Evolutionary conservation across 805 yeast genomes (phyloP), one percentile per base, ranked within the genome.

Genomic region (Candida palmyrensis): DNA sequence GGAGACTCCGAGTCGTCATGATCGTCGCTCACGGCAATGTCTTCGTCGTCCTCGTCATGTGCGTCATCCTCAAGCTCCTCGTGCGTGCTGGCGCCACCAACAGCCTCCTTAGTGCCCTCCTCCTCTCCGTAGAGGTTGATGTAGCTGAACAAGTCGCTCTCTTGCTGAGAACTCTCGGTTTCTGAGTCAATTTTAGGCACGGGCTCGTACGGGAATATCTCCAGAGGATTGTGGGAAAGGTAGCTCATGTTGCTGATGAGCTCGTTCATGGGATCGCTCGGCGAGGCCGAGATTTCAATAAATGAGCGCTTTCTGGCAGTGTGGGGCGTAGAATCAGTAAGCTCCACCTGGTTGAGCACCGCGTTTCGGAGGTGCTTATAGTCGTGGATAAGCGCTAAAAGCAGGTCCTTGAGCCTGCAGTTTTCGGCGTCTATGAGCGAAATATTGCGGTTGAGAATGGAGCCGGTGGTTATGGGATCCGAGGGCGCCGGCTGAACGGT

Each of bases 371-470:
- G 47, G 26, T 56, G 46, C 38, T 62, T 62, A 43, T 66, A 66
- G 38, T 65, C 70, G 35, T 62, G 61, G 18, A 66, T 63, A 32
- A 66, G 49, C 26, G 53, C 45, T 25, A 66, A 49, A 21, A 66
- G 44, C 32, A 55, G 53, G 7, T 54, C 40, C 32, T 66, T 66
- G 30, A 66, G 52, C 19, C 52, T 51, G 32, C 48, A 41, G 40
- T 66, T 66, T 37, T 66, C 71, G 13, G 43, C 37, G 23, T 55
- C 59, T 12, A 62, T 45, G 16, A 37, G 11, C 17, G 31, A 25
- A 8, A 43, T 41, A 27, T 36, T 10, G 29, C 17, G 17, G 12
- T 6, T 10, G 18, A 6, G 29, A 18, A 20, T 27, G 18, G 29
- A 9, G 9, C 9, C 14, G 27, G 7, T 14, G 12, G 27, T 25